phyloP scores from a whole-genome alignment of 2,329 filamentous ascomycete species.

The Lecanicillium sp. region DNA sequence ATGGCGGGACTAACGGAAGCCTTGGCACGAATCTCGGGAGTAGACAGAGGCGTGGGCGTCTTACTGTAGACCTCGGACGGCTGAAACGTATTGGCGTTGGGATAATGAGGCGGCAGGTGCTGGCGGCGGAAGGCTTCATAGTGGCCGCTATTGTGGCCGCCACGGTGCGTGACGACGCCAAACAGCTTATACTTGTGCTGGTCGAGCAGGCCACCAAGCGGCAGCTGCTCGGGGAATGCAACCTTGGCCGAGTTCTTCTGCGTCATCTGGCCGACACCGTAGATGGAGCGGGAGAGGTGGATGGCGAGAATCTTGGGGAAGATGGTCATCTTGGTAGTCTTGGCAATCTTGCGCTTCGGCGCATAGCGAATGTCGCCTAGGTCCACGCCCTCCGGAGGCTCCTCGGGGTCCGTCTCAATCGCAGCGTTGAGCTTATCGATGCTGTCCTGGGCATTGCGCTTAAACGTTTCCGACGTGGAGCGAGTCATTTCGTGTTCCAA shows the following conservation, averaged over 20 bases:
- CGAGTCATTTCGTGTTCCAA: slow-evolving; percentile 52
- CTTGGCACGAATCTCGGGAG: slow-evolving; percentile 34
- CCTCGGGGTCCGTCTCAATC: slow-evolving; percentile 75
- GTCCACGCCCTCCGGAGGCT: slow-evolving; percentile 59
- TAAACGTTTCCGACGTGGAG: slow-evolving; percentile 44
- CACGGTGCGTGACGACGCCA: slow-evolving; percentile 86
- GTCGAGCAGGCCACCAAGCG: slow-evolving; percentile 70
- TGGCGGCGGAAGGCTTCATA: slow-evolving; percentile 95
- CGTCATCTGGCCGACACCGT: slow-evolving; percentile 65
- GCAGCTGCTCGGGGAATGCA: slow-evolving; percentile 77
- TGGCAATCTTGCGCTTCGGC: slow-evolving; percentile 76
- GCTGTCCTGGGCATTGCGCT: slow-evolving; percentile 42
- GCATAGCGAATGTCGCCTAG: slow-evolving; percentile 68
- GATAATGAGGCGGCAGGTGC: slow-evolving; percentile 68
- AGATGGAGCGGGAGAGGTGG: slow-evolving; percentile 89
- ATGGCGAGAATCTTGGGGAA: slow-evolving; percentile 89
- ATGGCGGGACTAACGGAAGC: slow-evolving; percentile 31
- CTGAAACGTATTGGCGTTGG: slow-evolving; percentile 73
- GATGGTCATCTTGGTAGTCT: slow-evolving; percentile 75
- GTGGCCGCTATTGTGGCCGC: slow-evolving; percentile 90
- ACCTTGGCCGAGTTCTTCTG: slow-evolving; percentile 95
- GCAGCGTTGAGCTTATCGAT: slow-evolving; percentile 60
- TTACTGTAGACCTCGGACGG: slow-evolving; percentile 65
- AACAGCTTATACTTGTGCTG: slow-evolving; percentile 77
- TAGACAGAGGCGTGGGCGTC: slow-evolving; percentile 44